Conservation (phyloP, 805 yeast genomes). For the Groenewaldozyma tartarivorans region DNA sequence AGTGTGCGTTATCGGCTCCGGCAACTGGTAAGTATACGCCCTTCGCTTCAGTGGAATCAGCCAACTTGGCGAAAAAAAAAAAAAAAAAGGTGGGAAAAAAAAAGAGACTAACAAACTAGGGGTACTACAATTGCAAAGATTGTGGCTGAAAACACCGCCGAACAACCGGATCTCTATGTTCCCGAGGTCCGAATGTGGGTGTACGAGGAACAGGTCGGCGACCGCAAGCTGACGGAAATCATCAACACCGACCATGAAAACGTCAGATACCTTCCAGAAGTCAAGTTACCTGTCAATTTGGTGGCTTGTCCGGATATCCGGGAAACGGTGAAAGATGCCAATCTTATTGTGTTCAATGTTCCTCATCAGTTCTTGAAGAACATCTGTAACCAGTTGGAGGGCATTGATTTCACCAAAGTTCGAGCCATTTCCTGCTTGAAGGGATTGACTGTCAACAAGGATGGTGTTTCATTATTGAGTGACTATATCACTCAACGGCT, state of each 20-base stretch:
- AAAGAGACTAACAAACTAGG: no score
- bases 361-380: constrained; percentile 92
- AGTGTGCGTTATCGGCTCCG: constrained; percentile 83
- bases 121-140: constrained; percentile 97
- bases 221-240: constrained; percentile 75
- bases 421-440: constrained; percentile 94
- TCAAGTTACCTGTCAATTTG: constrained; percentile 76
- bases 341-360: constrained; percentile 83
- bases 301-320: constrained; percentile 79
- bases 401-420: constrained; percentile 56
- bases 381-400: constrained; percentile 67
- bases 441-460: constrained; percentile 81
- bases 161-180: constrained; percentile 63
- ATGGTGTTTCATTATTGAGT: constrained; percentile 78
- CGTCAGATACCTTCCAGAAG: constrained; percentile 87
- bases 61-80: no score
- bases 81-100: no score
- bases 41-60: no score
- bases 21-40: constrained; percentile 66
- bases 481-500: constrained; percentile 69
- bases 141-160: constrained; percentile 75
- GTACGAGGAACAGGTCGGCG: constrained; percentile 69
- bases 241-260: constrained; percentile 88
- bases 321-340: constrained; percentile 70
- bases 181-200: constrained; percentile 93